These are phyloP conservation scores for Tolypocladium amazonense DNA, from an alignment of 2,329 filamentous ascomycete genomes.

Conservation along the genomic window DNA sequence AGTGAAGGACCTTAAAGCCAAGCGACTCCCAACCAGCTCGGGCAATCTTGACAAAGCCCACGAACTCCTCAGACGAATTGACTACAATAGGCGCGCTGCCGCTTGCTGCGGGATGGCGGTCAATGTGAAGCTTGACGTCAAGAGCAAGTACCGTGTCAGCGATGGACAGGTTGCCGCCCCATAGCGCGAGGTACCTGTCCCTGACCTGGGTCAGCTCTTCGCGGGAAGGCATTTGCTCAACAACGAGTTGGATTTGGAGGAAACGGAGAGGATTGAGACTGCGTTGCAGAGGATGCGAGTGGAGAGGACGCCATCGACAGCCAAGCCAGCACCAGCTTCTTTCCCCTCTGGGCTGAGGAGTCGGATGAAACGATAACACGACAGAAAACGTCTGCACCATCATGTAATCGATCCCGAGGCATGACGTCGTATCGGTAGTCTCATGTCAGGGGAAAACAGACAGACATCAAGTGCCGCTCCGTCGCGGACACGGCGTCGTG, in stretches of 20 bases:
- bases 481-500: not conserved
- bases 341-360: not conserved
- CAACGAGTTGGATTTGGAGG: not conserved
- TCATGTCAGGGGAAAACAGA: not conserved
- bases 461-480: not conserved
- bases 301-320: not conserved
- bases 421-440: too few relatives aligned
- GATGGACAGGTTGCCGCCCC: not conserved
- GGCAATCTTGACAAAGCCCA: not conserved
- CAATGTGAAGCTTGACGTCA: not conserved
- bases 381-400: too few relatives aligned
- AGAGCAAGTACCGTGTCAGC: not conserved
- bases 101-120: not conserved
- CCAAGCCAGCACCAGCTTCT: not conserved
- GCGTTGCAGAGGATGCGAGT: not conserved
- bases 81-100: not conserved
- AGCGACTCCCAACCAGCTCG: not conserved
- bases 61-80: not conserved
- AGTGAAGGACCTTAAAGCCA: constrained; percentile 4
- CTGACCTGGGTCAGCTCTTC: not conserved
- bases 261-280: not conserved
- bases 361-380: not conserved
- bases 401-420: too few relatives aligned
- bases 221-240: not conserved
- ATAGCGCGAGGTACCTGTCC: not conserved